Conservation (phyloP, 2,329 filamentous ascomycete genomes). For the Penicillium sp. region DNA sequence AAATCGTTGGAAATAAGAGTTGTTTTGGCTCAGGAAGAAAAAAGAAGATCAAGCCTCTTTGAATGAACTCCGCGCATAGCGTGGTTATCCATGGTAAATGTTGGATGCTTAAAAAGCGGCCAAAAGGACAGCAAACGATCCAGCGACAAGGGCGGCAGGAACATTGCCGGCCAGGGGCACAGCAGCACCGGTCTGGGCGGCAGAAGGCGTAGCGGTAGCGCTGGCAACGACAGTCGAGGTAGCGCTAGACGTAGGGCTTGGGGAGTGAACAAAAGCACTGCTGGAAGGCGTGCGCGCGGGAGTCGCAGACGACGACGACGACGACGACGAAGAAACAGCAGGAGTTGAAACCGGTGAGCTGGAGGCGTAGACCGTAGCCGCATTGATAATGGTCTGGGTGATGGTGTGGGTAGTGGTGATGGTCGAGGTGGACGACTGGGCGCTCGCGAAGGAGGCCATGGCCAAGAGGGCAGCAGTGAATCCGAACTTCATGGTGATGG, state of each 20-base stretch:
- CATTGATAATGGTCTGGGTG: constrained; percentile 42
- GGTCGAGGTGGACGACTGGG: constrained; percentile 31
- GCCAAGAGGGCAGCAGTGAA: constrained; percentile 28
- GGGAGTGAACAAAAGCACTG: constrained; percentile 15
- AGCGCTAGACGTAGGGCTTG: neutral
- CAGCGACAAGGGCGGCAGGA: constrained; percentile 32
- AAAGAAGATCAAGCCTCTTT: constrained; percentile 1
- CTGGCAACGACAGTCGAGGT: neutral
- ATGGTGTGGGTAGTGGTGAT: constrained; percentile 31
- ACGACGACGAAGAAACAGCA: too few species aligned
- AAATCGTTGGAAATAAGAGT: neutral
- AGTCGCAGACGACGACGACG: constrained; percentile 16
- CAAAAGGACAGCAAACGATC: constrained; percentile 35
- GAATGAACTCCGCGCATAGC: neutral
- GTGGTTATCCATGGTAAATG: neutral
- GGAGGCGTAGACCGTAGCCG: constrained; percentile 17
- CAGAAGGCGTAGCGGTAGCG: constrained; percentile 7
- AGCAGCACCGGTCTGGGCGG: constrained; percentile 15
- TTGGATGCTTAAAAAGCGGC: constrained; percentile 28
- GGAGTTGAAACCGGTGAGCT: constrained; percentile 7
- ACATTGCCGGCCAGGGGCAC: constrained; percentile 18
- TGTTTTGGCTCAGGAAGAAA: constrained; percentile 3
- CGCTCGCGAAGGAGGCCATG: constrained; percentile 23
- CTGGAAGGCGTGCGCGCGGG: constrained; percentile 19
- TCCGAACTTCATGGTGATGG: constrained; percentile 34